Base-by-base conservation (phyloP, 495 filamentous ascomycete species). In the Daldinia childiae region DNA sequence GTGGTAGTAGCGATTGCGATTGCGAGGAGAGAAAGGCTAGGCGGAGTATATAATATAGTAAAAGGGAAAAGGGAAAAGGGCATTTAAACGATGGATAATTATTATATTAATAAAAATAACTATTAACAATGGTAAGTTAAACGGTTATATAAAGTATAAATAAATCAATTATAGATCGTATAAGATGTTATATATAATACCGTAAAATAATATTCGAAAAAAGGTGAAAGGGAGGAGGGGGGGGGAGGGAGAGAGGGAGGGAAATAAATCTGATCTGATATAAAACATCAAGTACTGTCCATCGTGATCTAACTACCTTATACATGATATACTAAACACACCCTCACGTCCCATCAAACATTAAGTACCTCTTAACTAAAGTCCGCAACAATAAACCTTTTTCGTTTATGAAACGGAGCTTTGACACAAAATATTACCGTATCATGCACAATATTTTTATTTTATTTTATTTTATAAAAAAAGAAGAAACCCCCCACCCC, bases 241-340 rank as follows among this genome's bases (percentile, higher is more conserved):
- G 29, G 34, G 43, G 32, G 32, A 17, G n/a, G n/a, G n/a, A n/a
- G n/a, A n/a, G n/a, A n/a, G n/a, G 43, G 24, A 24, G 43, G 32
- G 32, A 17, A 32, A 61, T 39, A 55, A 38, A 43, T 58, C 34
- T 19, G 32, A 58, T 69, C 66, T 24, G 59, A 52, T 58, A 69
- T 69, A 45, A 58, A 15, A 2, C 26, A 4, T 27, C n/a, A n/a
- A n/a, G n/a, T n/a, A n/a, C 29, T 32, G 29, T 52, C 59, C 15
- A 45, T 66, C 52, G 21, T 9, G 9, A 39, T 36, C 34, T 54
- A 0, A 34, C 51, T 59, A n/a, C n/a, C n/a, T n/a, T n/a, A 17
- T 64, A 64, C 21, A 1, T 27, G 12, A 51, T 48, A 9, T 36
- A 54, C 19, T 64, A 69, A 43, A 43, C 14, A 24, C 43, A 58